These are phyloP conservation scores for Stagonosporopsis chrysanthemi DNA, from an alignment of 2,329 filamentous ascomycete species.

Conservation along the genomic window DNA sequence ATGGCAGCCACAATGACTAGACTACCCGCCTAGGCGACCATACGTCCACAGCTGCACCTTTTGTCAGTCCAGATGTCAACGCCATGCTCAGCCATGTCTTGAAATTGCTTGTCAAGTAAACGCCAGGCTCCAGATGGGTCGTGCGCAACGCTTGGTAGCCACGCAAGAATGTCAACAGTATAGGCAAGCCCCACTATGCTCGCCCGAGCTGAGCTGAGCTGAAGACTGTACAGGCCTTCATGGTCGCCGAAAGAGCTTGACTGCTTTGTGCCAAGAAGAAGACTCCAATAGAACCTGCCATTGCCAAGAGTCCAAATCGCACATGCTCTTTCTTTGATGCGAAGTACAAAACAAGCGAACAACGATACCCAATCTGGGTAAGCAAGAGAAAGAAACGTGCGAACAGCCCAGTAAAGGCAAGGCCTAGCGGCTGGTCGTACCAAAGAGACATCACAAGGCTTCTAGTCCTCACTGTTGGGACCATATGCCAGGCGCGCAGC, in stretches of 20 bases:
- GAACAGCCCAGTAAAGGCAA: background rate
- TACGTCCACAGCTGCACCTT: slow-evolving; percentile 3
- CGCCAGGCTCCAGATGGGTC: slow-evolving; percentile 3
- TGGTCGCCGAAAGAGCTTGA: slow-evolving; percentile 1
- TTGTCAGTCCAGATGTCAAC: slow-evolving; percentile 2
- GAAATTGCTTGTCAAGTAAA: slow-evolving; percentile 2
- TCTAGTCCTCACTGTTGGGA: background rate
- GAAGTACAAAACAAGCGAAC: slow-evolving; percentile 4
- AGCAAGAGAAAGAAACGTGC: background rate
- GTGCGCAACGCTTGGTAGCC: slow-evolving; percentile 4
- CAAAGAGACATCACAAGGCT: slow-evolving; percentile 1
- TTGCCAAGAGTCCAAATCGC: slow-evolving; percentile 1
- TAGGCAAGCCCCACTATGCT: background rate
- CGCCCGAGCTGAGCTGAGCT: background rate
- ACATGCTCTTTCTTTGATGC: background rate
- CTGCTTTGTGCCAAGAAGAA: background rate
- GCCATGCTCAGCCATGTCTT: slow-evolving; percentile 13
- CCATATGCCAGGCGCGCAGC: background rate
- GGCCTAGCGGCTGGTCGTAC: background rate
- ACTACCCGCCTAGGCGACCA: slow-evolving; percentile 5
- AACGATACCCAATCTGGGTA: background rate
- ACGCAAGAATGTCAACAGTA: background rate
- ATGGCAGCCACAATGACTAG: slow-evolving; percentile 21
- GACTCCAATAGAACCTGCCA: background rate
- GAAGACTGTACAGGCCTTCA: background rate